Evolutionary conservation across 768 basidiomycete species (phyloP).

Genomic region (Suillus brevipes): DNA sequence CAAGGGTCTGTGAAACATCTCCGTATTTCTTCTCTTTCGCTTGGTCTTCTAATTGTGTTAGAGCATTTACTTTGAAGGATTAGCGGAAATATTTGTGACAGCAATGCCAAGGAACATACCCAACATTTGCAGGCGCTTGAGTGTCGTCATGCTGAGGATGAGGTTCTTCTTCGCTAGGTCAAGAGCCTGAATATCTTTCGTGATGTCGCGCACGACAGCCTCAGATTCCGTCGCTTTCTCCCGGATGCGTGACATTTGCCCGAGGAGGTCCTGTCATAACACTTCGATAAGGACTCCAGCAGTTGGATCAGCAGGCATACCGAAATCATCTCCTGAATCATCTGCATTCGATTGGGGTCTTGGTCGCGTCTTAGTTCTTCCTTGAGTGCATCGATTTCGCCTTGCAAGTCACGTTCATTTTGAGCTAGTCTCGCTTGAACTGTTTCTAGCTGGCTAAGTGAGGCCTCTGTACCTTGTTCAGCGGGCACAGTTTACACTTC

Average conservation of each 20-base stretch:
- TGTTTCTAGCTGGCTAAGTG: slow-evolving; percentile 68
- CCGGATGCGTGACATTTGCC: slow-evolving; percentile 93
- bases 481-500: slow-evolving; percentile 5
- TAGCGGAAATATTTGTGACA: neutral
- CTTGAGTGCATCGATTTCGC: slow-evolving; percentile 70
- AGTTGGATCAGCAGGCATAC: slow-evolving; percentile 43
- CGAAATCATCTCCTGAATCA: slow-evolving; percentile 95
- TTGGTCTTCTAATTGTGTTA: slow-evolving; percentile 78
- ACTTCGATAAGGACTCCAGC: slow-evolving; percentile 11
- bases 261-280: slow-evolving; percentile 73
- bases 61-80: slow-evolving; percentile 63
- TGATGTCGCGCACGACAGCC: slow-evolving; percentile 92
- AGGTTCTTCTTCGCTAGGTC: slow-evolving; percentile 95
- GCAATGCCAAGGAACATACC: slow-evolving; percentile 48
- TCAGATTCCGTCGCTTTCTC: slow-evolving; percentile 98
- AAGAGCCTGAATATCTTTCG: slow-evolving; percentile 92
- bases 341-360: slow-evolving; percentile 84
- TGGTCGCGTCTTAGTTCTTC: slow-evolving; percentile 72
- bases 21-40: slow-evolving; percentile 77
- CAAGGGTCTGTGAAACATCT: slow-evolving; percentile 81
- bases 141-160: slow-evolving; percentile 81
- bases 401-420: slow-evolving; percentile 67
- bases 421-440: slow-evolving; percentile 69
- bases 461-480: slow-evolving; percentile 54
- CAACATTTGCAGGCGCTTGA: slow-evolving; percentile 92